phyloP scores from a whole-genome alignment of 129 eudicot species.

The Calendula officinalis region DNA sequence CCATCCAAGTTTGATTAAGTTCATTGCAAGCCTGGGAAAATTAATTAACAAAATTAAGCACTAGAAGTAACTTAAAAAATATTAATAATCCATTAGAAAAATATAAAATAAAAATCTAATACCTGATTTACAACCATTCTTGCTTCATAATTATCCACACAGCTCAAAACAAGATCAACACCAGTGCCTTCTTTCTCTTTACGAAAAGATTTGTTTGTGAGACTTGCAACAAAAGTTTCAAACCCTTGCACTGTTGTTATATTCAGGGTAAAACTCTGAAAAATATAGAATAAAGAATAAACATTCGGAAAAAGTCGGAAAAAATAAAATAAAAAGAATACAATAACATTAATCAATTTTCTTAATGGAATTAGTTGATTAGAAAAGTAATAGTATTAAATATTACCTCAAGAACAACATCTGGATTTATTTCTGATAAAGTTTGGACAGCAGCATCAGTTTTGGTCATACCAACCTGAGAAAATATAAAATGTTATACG shows the following conservation, averaged over 20 bases:
- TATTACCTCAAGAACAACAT: conserved; percentile 91
- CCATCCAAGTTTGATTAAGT: conserved; percentile 97
- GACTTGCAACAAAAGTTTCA: conserved; percentile 86
- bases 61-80: neutral
- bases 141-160: conserved; percentile 98
- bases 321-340: neutral
- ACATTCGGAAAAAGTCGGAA: neutral
- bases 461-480: conserved; percentile 92
- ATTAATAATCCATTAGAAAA: neutral
- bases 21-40: conserved; percentile 93
- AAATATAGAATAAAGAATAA: conserved; percentile 11
- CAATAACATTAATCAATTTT: neutral
- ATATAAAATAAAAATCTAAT: neutral
- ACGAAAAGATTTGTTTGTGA: conserved; percentile 56
- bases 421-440: conserved; percentile 92
- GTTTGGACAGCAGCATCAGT: conserved; percentile 99
- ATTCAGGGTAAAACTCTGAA: conserved; percentile 91
- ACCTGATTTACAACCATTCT: conserved; percentile 99
- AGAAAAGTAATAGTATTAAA: neutral
- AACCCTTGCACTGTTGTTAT: conserved; percentile 96
- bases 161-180: conserved; percentile 94
- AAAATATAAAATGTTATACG: neutral
- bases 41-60: neutral
- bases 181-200: conserved; percentile 74
- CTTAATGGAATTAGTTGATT: neutral